Base-by-base conservation (phyloP, 2,329 filamentous ascomycete genomes). In the Fusarium sp. region DNA sequence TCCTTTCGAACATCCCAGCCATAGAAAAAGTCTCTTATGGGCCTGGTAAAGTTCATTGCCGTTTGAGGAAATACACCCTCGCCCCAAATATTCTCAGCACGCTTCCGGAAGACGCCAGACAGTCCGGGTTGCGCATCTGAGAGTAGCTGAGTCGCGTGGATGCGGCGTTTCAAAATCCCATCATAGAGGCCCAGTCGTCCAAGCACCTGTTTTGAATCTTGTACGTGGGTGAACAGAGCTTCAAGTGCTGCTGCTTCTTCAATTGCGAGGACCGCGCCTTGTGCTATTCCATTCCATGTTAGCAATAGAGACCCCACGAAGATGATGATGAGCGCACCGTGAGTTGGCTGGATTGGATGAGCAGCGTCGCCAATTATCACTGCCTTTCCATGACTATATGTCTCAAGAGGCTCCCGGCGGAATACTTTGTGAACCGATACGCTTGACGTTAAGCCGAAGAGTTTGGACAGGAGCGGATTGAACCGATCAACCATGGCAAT, bases 391-490 rank as follows among this genome's bases (percentile, higher is more conserved):
- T 28, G 9, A 1, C 32, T 40, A 6, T 43, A 58, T 0, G 19
- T 57, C 5, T 43, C 36, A 19, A 58, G 39, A 3, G 43, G 54
- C 0, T 58, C 53, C 2, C 53, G 11, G 0, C 38, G 24, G 0
- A 39, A 58, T 0, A 58, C 12, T 2, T 43, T 58, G 4, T 58
- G 53, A 4, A 58, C 54, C 9, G 52, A 57, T 3, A 58, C 22
- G 1, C 43, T 58, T 1, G 53, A 25, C 1, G 53, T 36, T 0
- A 58, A 2, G 2, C 34, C 2, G 1, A 57, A 58, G 7, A 58
- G 9, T n/a, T 58, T 57, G 0, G 38, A 26, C 1, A 58, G 26
- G 0, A 32, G 1, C 0, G 54, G 38, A 9, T 58, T 25, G 0
- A 43, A 58, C 0, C 8, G 6, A 0, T 28, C 24, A 0, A 57